Evolutionary conservation across 2,329 filamentous ascomycete species (phyloP), one percentile per base, ranked within the genome.

Genomic region (Alternaria consortialis): DNA sequence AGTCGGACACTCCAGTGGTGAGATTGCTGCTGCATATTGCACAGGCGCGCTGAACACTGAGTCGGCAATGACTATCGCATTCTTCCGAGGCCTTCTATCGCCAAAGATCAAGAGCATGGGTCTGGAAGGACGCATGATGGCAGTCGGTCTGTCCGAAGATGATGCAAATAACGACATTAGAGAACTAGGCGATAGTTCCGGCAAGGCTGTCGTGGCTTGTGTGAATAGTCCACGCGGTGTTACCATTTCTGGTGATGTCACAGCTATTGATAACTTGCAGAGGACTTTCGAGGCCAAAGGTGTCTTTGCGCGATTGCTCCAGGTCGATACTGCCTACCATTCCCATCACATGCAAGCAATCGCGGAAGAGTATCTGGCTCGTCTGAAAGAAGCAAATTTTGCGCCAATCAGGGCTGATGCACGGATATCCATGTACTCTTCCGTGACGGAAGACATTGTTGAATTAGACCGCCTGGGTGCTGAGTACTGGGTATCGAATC

Each of bases 251-350:
- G 83, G 84, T 0, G 79, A 84, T 57, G 57, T 39, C 0, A 69
- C 75, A 54, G 79, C 77, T 2, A 75, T 84, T 6, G 65, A 74
- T 0, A 67, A 76, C 47, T 62, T 78, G 3, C 46, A 3, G 64
- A 76, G 59, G 74, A 71, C 6, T 0, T 61, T 84, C 0, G 67
- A 79, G 1, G 67, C 74, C 4, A 66, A 79, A 20, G 68, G 74
- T 4, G 73, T 76, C 7, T 84, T 84, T 60, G 74, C 71, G 3
- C 72, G 80, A 1, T 60, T 71, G 12, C 76, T 85, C 2, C 36
- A 47, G 9, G 80, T 83, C 1, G 79, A 81, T 27, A 74, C 70
- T 11, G 83, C 83, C 0, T 84, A 84, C 53, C 83, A 84, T 57
- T 83, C 80, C 0, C 75, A 77, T 34, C 80, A 83, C 37, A 82